phyloP scores from a whole-genome alignment of 345 rosid species.

The Rhizophora apiculata region DNA sequence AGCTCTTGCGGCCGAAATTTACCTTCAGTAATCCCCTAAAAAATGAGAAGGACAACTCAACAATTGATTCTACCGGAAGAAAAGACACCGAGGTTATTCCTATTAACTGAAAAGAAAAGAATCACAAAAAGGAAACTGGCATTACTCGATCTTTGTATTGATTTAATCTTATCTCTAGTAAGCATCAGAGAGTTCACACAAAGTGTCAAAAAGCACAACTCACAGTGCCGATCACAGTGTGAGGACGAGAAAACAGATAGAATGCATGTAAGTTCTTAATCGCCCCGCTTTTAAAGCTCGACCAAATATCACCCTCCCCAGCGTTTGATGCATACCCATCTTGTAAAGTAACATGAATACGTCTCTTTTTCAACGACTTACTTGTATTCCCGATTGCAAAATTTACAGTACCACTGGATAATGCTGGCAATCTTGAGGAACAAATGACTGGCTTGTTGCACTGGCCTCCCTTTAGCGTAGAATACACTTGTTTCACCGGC shows the following conservation, averaged over 20 bases:
- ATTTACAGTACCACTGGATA: not conserved
- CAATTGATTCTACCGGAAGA: conserved; percentile 23
- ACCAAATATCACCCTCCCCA: conserved; percentile 2
- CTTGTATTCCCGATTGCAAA: not conserved
- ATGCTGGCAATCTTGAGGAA: not conserved
- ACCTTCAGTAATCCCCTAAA: conserved; percentile 32
- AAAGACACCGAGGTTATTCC: conserved; percentile 33
- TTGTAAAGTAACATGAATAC: not conserved
- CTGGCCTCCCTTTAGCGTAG: not conserved
- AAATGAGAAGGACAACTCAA: conserved; percentile 30
- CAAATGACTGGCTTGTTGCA: not conserved
- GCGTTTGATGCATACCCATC: not conserved
- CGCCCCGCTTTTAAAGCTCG: not conserved
- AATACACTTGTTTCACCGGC: not conserved
- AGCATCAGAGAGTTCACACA: not conserved
- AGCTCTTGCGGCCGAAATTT: not conserved
- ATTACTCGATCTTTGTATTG: not conserved
- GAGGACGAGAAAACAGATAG: conserved; percentile 35
- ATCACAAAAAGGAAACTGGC: not conserved
- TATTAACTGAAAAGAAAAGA: conserved; percentile 11
- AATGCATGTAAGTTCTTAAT: conserved; percentile 11
- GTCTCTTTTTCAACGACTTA: not conserved
- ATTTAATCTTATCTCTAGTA: not conserved
- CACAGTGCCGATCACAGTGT: conserved; percentile 37
- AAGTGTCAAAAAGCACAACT: conserved; percentile 2